Evolutionary conservation across 2,329 filamentous ascomycete species (phyloP).

Genomic region (Sodiomyces alkalinus): DNA sequence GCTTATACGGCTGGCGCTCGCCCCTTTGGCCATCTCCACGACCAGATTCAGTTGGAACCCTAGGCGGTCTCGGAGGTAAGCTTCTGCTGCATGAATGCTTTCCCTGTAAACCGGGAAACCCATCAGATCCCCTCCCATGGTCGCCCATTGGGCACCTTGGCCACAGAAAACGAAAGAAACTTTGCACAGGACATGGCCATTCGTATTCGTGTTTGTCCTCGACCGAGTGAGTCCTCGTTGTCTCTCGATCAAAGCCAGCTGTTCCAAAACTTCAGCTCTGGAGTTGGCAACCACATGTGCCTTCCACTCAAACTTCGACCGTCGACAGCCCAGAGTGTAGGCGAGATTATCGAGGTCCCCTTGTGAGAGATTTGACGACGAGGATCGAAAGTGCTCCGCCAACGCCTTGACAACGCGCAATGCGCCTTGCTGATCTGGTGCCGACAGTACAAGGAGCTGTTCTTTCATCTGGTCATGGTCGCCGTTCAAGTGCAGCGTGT

Average conservation of each 20-base stretch:
- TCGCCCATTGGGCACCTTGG: constrained; percentile 26
- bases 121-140: constrained; percentile 26
- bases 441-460: constrained; percentile 26
- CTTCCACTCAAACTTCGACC: constrained; percentile 29
- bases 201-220: constrained; percentile 12
- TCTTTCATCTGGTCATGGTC: not conserved
- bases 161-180: constrained; percentile 28
- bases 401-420: constrained; percentile 18
- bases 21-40: constrained; percentile 21
- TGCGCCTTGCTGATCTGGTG: constrained; percentile 25
- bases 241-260: constrained; percentile 11
- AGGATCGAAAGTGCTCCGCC: constrained; percentile 4
- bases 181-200: too few species aligned
- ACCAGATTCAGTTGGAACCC: constrained; percentile 18
- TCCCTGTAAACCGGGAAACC: constrained; percentile 24
- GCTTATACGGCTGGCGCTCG: too few species aligned
- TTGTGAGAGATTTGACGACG: constrained; percentile 6
- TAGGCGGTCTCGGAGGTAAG: constrained; percentile 15
- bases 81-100: constrained; percentile 19
- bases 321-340: constrained; percentile 29
- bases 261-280: constrained; percentile 15
- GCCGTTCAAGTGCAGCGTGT: too few species aligned
- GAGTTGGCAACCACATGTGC: constrained; percentile 20
- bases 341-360: constrained; percentile 21
- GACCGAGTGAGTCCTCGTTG: constrained; percentile 11